Evolutionary conservation across 257 asterid genomes (phyloP), one percentile per base, ranked within the genome.

Genomic region (Nicotiana benthamiana): DNA sequence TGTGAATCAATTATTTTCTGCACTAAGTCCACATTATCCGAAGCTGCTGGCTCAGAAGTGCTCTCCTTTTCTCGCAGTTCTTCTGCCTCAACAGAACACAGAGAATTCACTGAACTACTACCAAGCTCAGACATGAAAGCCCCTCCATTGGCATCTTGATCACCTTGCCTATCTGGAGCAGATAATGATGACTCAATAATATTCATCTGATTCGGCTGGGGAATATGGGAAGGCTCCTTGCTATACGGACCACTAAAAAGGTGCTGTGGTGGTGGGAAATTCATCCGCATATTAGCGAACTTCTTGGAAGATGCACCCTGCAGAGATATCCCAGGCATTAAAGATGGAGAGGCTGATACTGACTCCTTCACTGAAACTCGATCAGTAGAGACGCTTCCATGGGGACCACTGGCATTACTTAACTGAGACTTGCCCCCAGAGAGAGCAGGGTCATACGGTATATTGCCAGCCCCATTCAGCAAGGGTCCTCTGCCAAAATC

Each of bases 101-200:
- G 83, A 79, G 93, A 80, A 59, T 85, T 90, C 62, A 75, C 87
- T 78, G 81, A 86, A 76, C 56, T 66, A 65, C 79, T 80, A 65
- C 86, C 82, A 68, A 81, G 18, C 80, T 81, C 80, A 27, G 86
- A 66, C 3, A 79, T 66, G 80, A 63, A 27, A 75, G 79, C 79
- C 82, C 84, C 79, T 40, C 78, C 87, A 10, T 62, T 43, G 20
- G 77, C 87, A 85, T 86, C 87, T 34, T 67, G 85, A 67, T 75
- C 87, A 43, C 74, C 84, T 68, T 81, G 86, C 79, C 77, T 63
- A 46, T 56, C 81, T 82, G 86, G 83, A 82, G 84, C 84, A 81
- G 88, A 72, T 17, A 84, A 72, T 85, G 94, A 86, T 80, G 92
- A 84, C 75, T 88, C 93, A 86, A 84, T 82, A 77, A 86, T 80